These are phyloP conservation scores for Hyaloscypha bicolor DNA, from an alignment of 495 filamentous ascomycete genomes.

Conservation along the genomic window DNA sequence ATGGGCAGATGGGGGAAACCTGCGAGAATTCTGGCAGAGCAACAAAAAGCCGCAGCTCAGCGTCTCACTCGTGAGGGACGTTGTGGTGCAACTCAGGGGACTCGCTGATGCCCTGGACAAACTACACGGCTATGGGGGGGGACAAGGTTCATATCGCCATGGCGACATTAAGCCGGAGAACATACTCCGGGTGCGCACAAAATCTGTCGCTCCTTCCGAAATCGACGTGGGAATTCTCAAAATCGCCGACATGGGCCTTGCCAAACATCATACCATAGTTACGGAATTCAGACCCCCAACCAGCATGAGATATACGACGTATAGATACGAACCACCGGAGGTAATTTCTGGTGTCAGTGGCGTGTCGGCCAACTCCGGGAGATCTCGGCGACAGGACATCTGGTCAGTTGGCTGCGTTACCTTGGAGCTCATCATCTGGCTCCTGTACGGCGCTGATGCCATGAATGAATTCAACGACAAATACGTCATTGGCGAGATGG, in stretches of 20 bases:
- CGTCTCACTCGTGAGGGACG: background rate
- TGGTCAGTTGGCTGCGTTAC: constrained; percentile 49
- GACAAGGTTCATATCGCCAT: constrained; percentile 12
- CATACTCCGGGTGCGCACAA: constrained; percentile 23
- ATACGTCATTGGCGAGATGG: background rate
- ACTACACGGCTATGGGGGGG: constrained; percentile 5
- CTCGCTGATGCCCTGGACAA: constrained; percentile 5
- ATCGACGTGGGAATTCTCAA: constrained; percentile 10
- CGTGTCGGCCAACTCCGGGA: constrained; percentile 4
- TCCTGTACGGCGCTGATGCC: constrained; percentile 6
- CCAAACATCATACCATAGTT: constrained; percentile 11
- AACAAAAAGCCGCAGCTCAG: background rate
- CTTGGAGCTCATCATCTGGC: constrained; percentile 39
- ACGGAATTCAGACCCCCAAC: background rate
- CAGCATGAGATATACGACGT: background rate
- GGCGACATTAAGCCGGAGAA: constrained; percentile 32
- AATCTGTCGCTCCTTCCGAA: background rate
- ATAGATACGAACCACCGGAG: constrained; percentile 38
- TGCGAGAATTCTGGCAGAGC: constrained; percentile 28
- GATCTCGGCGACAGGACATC: constrained; percentile 40
- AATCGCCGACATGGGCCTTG: constrained; percentile 22
- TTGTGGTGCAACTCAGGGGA: constrained; percentile 22
- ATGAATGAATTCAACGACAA: constrained; percentile 2
- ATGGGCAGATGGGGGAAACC: constrained; percentile 35
- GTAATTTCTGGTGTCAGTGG: background rate